Evolutionary conservation across 495 filamentous ascomycete species (phyloP), one percentile per base, ranked within the genome.

Genomic region (Hypoxylon rickii): DNA sequence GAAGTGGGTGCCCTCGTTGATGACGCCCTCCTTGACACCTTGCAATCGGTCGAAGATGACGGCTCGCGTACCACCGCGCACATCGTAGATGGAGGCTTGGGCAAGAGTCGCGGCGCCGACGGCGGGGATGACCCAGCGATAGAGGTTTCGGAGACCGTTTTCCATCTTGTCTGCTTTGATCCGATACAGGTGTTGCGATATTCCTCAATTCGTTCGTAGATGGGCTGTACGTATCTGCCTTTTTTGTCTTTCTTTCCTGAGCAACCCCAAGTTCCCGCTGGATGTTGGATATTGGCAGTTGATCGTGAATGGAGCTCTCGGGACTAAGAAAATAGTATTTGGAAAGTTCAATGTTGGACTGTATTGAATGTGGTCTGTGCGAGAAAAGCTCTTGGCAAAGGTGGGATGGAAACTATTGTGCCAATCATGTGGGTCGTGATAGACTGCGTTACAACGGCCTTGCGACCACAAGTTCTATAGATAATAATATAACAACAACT

Each of bases 1-100:
- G 76, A 99, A 96, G 74, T 99, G 94, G 34, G 94, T 99, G 71
- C 94, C 94, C 75, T 99, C 94, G 72, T 92, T 93, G 67, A 92
- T 77, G 46, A 97, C 94, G 46, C 80, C 77, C 68, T 97, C 93
- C 77, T 94, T 89, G 51, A 99, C 94, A 72, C 94, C 94, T 17
- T 88, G 85, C 57, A 96, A 55, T 20, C 94, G 78, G 77, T 99
- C 95, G 85, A 99, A 99, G 78, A 99, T 99, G 69, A 99, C 94
- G 13, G 93, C 94, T 47, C 94, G 84, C 34, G 86, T 86, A 55
- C 94, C 94, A 64, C 93, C 94, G 71, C 89, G 89, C 72, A 97
- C 94, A 72, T 99, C 94, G 85, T 97, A 99, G 58, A 99, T 81
- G 54, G 90, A 89, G 58, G 86, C 79, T 65, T 90, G 83, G 54